These are phyloP conservation scores for Claviceps arundinis DNA, from an alignment of 2,329 filamentous ascomycete genomes.

Conservation along the genomic window DNA sequence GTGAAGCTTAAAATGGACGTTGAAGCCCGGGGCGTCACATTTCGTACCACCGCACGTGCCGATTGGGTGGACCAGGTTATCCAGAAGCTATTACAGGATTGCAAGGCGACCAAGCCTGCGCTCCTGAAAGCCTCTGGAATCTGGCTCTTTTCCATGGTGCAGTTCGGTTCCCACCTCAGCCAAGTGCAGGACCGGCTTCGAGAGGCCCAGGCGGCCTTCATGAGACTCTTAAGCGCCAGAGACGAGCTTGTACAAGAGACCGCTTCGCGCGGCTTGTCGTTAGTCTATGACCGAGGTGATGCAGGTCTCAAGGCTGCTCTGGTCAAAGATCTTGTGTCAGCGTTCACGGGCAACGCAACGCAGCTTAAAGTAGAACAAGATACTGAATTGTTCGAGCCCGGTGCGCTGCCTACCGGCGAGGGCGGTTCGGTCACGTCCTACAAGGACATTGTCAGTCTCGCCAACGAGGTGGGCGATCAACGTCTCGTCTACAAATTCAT, in stretches of 20 bases:
- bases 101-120: slow-evolving; percentile 74
- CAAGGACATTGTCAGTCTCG: slow-evolving; percentile 89
- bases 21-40: slow-evolving; percentile 31
- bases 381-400: slow-evolving; percentile 86
- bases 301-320: slow-evolving; percentile 66
- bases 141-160: slow-evolving; percentile 84
- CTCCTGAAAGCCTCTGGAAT: slow-evolving; percentile 86
- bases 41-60: slow-evolving; percentile 25
- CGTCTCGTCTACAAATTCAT: slow-evolving; percentile 98
- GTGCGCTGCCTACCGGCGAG: slow-evolving; percentile 78
- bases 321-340: slow-evolving; percentile 74
- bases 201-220: slow-evolving; percentile 76
- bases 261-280: slow-evolving; percentile 75
- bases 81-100: slow-evolving; percentile 62
- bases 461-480: slow-evolving; percentile 92
- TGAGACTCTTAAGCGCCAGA: slow-evolving; percentile 70
- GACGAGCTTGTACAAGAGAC: slow-evolving; percentile 95
- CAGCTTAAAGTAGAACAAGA: slow-evolving; percentile 76
- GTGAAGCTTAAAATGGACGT: slow-evolving; percentile 67
- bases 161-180: slow-evolving; percentile 71
- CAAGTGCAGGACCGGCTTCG: slow-evolving; percentile 63
- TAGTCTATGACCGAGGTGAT: slow-evolving; percentile 90
- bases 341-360: slow-evolving; percentile 67
- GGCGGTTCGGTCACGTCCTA: slow-evolving; percentile 87
- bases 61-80: slow-evolving; percentile 41